phyloP scores from a whole-genome alignment of 2,329 filamentous ascomycete species.

The Cladophialophora exuberans region DNA sequence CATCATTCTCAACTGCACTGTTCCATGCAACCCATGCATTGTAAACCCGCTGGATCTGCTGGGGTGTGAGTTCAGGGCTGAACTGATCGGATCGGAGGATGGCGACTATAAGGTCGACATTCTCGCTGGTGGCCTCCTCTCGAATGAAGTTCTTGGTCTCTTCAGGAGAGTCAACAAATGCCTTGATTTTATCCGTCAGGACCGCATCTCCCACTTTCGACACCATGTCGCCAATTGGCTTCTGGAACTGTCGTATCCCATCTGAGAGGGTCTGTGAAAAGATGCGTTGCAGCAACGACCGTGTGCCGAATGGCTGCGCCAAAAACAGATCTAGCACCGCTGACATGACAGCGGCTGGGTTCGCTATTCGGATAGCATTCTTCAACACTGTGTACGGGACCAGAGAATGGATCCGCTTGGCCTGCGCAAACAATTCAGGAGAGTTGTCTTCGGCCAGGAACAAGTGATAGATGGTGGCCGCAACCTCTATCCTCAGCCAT shows the following conservation, averaged over 20 bases:
- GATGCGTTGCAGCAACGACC: constrained; percentile 90
- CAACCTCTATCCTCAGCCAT: constrained; percentile 96
- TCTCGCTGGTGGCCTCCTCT: constrained; percentile 70
- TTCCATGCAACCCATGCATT: constrained; percentile 98
- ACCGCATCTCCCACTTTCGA: constrained; percentile 79
- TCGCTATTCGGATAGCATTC: constrained; percentile 94
- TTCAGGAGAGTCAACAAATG: constrained; percentile 76
- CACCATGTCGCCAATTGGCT: constrained; percentile 77
- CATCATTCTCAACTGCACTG: constrained; percentile 86
- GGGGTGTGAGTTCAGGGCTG: constrained; percentile 68
- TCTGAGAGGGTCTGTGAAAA: constrained; percentile 91
- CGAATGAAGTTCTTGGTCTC: constrained; percentile 74
- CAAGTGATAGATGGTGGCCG: constrained; percentile 93
- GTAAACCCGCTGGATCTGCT: constrained; percentile 82
- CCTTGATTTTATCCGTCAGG: constrained; percentile 78
- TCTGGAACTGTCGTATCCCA: constrained; percentile 83
- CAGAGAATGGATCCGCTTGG: constrained; percentile 90
- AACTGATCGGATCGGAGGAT: constrained; percentile 80
- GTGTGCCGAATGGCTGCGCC: constrained; percentile 88
- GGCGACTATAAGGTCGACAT: constrained; percentile 82
- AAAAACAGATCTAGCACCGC: constrained; percentile 92
- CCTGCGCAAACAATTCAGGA: constrained; percentile 91
- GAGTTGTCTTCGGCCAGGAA: constrained; percentile 99
- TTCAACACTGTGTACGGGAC: constrained; percentile 93
- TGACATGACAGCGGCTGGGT: constrained; percentile 97